These are phyloP conservation scores for Paramecium caudatum DNA, from an alignment of 73 alveolate species.

Conservation along the genomic window DNA sequence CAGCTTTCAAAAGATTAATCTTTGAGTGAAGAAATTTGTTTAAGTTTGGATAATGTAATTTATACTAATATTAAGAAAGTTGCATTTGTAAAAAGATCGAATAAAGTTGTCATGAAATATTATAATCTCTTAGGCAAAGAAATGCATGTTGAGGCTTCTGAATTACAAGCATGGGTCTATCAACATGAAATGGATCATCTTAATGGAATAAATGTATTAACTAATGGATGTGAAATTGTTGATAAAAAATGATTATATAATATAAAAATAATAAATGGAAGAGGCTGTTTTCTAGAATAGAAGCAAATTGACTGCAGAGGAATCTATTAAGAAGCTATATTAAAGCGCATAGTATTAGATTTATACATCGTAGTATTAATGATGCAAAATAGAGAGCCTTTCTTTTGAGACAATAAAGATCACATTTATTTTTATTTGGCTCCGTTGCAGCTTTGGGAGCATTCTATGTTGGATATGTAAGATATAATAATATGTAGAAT, in stretches of 20 bases:
- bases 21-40: conserved; percentile 28
- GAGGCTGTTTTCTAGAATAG: not conserved
- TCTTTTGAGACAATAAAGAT: not conserved
- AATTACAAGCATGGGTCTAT: not conserved
- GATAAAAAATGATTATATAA: not conserved
- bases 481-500: not conserved
- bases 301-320: not conserved
- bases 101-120: not conserved
- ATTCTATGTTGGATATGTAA: conserved; percentile 38
- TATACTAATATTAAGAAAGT: not conserved
- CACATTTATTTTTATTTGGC: not conserved
- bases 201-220: not conserved
- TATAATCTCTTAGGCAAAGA: conserved; percentile 10
- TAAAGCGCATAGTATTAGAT: not conserved
- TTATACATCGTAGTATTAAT: not conserved
- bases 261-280: conserved; percentile 25
- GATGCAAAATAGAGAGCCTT: conserved; percentile 47
- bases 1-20: conserved; percentile 22
- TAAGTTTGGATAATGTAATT: conserved; percentile 13
- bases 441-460: not conserved
- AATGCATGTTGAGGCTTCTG: not conserved
- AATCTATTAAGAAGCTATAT: not conserved
- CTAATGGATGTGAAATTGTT: conserved; percentile 1
- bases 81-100: not conserved
- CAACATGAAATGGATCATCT: conserved; percentile 76